A percentile compares a stretch with the other conserved stretches of the same genome.
Conservation (phyloP, 2,329 filamentous ascomycete genomes). For the Ceratocystiopsis brevicomis region DNA sequence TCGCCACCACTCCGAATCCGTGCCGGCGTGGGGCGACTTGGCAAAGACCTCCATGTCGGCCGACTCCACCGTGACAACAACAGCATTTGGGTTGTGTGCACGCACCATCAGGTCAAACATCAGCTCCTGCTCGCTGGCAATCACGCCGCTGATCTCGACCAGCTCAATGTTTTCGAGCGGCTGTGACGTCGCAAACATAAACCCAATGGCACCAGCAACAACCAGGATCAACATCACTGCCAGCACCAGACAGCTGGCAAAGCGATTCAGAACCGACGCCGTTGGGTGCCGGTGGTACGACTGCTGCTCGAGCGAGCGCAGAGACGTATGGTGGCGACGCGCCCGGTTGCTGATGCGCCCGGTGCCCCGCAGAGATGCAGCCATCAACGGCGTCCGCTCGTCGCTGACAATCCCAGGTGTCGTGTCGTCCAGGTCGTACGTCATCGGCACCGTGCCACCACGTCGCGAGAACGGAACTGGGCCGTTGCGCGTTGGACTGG, state of each 20-base stretch:
- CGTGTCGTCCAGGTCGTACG: slow-evolving; percentile 67
- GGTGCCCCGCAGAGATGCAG: slow-evolving; percentile 33
- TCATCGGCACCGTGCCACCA: slow-evolving; percentile 40
- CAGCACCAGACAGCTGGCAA: slow-evolving; percentile 76
- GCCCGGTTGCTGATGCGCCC: slow-evolving; percentile 37
- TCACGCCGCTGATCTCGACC: slow-evolving; percentile 66
- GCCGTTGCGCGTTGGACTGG: no score
- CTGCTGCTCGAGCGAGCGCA: slow-evolving; percentile 57
- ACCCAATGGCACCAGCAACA: slow-evolving; percentile 67
- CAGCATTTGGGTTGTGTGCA: slow-evolving; percentile 83
- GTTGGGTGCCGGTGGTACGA: slow-evolving; percentile 34
- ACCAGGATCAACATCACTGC: slow-evolving; percentile 64
- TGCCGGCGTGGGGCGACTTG: slow-evolving; percentile 76
- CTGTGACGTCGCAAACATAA: slow-evolving; percentile 82
- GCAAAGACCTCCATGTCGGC: slow-evolving; percentile 89
- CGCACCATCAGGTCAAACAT: slow-evolving; percentile 83
- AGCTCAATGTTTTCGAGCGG: slow-evolving; percentile 65
- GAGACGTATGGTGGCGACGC: slow-evolving; percentile 33
- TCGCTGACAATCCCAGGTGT: slow-evolving; percentile 54
- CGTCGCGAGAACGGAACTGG: not conserved
- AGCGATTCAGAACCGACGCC: slow-evolving; percentile 47
- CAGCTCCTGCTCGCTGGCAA: slow-evolving; percentile 84
- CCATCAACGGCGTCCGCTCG: slow-evolving; percentile 68
- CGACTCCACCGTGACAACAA: slow-evolving; percentile 68
- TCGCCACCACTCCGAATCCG: slow-evolving; percentile 41